Percentiles rank a stretch among this genome's conserved stretches.
Conservation (phyloP, 306 rosid species). For the Cucurbita moschata region DNA sequence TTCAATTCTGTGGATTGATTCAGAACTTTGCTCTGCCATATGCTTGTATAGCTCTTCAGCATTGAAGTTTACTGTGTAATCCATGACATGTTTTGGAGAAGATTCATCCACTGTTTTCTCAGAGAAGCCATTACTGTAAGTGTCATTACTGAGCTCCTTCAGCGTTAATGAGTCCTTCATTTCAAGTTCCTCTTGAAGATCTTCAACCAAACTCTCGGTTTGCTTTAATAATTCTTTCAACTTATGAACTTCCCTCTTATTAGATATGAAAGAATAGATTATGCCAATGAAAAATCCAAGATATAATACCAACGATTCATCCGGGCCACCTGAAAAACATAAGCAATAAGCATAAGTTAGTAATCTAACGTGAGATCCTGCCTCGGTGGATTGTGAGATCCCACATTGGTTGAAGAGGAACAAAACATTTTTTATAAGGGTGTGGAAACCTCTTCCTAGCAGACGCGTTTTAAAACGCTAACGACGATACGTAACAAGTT, state of each 20-base stretch:
- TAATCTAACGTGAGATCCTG: no score
- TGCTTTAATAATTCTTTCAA: conserved; percentile 52
- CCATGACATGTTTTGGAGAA: conserved; percentile 31
- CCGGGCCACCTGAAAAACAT: neutral
- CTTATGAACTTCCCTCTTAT: conserved; percentile 39
- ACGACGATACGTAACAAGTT: no score
- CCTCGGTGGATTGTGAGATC: no score
- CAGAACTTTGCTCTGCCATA: conserved; percentile 45
- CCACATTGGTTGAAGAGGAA: no score
- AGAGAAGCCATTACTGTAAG: conserved; percentile 25
- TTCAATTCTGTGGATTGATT: conserved; percentile 66
- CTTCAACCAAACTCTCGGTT: conserved; percentile 63
- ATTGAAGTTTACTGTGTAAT: conserved; percentile 15
- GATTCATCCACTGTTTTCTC: conserved; percentile 24
- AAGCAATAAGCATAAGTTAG: neutral
- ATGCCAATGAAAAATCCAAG: conserved; percentile 69
- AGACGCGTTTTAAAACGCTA: no score
- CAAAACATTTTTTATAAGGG: no score
- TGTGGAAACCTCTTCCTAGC: no score
- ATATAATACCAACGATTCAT: conserved; percentile 27
- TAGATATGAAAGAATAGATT: conserved; percentile 29
- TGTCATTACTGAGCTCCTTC: conserved; percentile 54
- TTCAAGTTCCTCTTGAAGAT: conserved; percentile 81
- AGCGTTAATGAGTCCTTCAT: conserved; percentile 71
- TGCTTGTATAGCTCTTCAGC: conserved; percentile 20